phyloP scores from a whole-genome alignment of 2,329 filamentous ascomycete genomes.

The Neonectria magnoliae region DNA sequence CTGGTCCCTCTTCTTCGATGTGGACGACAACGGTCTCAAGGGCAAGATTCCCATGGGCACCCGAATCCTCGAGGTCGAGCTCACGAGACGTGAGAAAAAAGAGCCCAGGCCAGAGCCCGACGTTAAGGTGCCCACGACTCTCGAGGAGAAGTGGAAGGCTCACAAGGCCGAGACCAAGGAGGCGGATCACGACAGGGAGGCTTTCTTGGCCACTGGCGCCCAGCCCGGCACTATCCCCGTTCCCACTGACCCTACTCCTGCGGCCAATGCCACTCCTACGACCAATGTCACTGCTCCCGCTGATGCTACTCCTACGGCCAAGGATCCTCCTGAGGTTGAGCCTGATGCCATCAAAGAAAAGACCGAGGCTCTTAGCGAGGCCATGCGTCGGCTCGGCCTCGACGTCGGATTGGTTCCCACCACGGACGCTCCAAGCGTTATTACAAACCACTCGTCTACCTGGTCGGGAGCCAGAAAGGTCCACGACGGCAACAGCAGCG shows the following conservation, averaged over 20 bases:
- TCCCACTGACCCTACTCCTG: conserved; percentile 7
- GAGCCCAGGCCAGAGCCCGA: conserved; percentile 40
- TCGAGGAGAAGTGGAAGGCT: conserved; percentile 45
- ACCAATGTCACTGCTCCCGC: not conserved
- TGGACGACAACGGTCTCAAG: conserved; percentile 56
- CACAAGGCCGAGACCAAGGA: conserved; percentile 37
- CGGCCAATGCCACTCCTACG: conserved; percentile 1
- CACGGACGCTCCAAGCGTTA: conserved; percentile 24
- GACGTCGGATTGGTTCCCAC: not conserved
- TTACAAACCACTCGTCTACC: conserved; percentile 38
- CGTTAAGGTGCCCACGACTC: conserved; percentile 29
- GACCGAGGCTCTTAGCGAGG: conserved; percentile 34
- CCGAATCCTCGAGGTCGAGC: conserved; percentile 64
- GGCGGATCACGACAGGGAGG: conserved; percentile 36
- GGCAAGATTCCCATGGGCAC: conserved; percentile 58
- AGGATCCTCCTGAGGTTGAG: conserved; percentile 21
- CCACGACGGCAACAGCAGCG: conserved; percentile 27
- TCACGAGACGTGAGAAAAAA: conserved; percentile 60
- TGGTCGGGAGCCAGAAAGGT: conserved; percentile 38
- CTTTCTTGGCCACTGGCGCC: conserved; percentile 32
- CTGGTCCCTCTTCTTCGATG: conserved; percentile 61
- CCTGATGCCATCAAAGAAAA: conserved; percentile 28
- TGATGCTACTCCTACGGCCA: conserved; percentile 5
- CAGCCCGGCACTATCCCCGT: conserved; percentile 29
- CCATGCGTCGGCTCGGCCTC: conserved; percentile 32